A percentile compares a stretch with the other conserved stretches of the same genome.
Conservation (phyloP, 1,284 basidiomycete species). For the Trichosporon sp. region DNA sequence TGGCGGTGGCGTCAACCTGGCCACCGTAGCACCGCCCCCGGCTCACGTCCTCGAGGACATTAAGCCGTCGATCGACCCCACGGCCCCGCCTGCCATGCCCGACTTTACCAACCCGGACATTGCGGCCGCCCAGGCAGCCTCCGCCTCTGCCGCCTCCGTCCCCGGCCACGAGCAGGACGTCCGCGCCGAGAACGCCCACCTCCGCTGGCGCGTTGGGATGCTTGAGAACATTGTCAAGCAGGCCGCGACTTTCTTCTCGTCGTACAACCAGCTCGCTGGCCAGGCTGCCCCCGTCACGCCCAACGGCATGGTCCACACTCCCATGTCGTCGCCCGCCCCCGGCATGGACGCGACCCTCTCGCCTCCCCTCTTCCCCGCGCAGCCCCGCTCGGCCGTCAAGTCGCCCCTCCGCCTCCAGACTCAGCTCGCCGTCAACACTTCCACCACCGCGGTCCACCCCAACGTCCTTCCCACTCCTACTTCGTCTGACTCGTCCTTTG, state of each 20-base stretch:
- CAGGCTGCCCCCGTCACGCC: conserved; percentile 4
- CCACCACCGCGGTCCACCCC: conserved; percentile 1
- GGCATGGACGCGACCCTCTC: conserved; percentile 33
- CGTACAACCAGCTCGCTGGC: conserved; percentile 13
- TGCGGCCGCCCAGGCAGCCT: too few species aligned
- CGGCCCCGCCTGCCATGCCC: conserved; percentile 3
- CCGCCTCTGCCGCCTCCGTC: background rate
- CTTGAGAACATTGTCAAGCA: conserved; percentile 45
- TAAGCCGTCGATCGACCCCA: conserved; percentile 23
- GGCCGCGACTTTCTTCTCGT: conserved; percentile 33
- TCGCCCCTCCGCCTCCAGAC: conserved; percentile 19
- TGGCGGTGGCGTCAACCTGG: conserved; percentile 36
- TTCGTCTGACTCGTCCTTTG: conserved; percentile 15
- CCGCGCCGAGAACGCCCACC: conserved; percentile 31
- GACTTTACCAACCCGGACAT: conserved; percentile 6
- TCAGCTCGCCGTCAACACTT: conserved; percentile 15
- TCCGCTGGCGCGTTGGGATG: conserved; percentile 33
- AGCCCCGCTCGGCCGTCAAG: conserved; percentile 13
- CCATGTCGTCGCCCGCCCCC: conserved; percentile 7
- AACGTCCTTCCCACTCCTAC: conserved; percentile 2
- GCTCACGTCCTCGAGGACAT: conserved; percentile 29
- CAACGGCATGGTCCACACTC: conserved; percentile 9
- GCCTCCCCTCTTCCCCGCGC: conserved; percentile 24
- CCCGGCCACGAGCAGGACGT: conserved; percentile 14
- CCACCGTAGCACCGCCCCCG: conserved; percentile 37